A percentile compares a stretch with the other conserved stretches of the same genome.
Conservation (phyloP, 2,329 filamentous ascomycete genomes). For the Neurospora crassa region DNA sequence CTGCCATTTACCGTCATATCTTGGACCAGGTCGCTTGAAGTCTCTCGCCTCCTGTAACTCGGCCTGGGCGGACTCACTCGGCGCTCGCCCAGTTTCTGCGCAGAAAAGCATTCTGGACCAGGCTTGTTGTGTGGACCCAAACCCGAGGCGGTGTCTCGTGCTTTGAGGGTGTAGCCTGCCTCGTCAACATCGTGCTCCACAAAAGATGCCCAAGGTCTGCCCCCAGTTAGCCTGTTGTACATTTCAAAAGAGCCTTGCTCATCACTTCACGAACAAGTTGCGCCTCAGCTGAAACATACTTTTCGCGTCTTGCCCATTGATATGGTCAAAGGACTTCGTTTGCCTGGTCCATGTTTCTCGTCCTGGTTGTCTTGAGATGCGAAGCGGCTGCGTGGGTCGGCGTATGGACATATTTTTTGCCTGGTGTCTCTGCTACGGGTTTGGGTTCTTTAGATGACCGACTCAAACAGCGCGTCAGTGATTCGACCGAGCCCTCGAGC, state of each 20-base stretch:
- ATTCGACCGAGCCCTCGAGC: conserved; percentile 7
- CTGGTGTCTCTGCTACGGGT: not conserved
- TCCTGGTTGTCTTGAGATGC: conserved; percentile 33
- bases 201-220: not conserved
- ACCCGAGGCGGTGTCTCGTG: not conserved
- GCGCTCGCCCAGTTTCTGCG: not conserved
- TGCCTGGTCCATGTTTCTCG: conserved; percentile 15
- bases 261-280: not conserved
- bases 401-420: conserved; percentile 20
- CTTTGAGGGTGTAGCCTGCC: not conserved
- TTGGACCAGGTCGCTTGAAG: not conserved
- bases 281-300: not conserved
- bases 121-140: not conserved
- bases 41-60: not conserved
- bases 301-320: not conserved
- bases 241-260: not conserved
- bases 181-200: not conserved
- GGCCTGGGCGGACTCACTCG: not conserved
- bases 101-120: not conserved
- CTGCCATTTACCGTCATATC: not conserved
- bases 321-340: conserved; percentile 16
- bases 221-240: not conserved
- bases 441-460: conserved; percentile 1
- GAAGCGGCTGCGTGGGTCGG: conserved; percentile 33
- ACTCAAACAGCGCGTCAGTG: conserved; percentile 10